Evolutionary conservation across 2,329 filamentous ascomycete species (phyloP), one percentile per base, ranked within the genome.

Genomic region (Xylariales sp.): DNA sequence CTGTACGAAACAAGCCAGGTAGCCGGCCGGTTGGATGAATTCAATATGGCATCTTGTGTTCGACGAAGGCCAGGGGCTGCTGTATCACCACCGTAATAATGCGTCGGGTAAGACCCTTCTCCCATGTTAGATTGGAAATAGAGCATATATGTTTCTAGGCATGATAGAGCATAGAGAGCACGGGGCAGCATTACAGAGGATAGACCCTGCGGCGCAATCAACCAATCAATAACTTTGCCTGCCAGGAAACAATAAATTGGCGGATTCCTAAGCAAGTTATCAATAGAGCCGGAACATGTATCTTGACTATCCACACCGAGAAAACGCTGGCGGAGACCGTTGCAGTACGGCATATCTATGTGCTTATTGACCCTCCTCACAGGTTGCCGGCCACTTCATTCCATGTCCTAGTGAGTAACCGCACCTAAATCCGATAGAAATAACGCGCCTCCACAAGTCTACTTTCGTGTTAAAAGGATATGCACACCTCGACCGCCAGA

Each of bases 81-180:
- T 14, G 39, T 23, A 45, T 28, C 18, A 48, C n/a, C 28, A 9
- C 45, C n/a, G 5, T 3, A 8, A 49, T 9, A 14, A 39, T 18
- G 3, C 18, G 28, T 9, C 23, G 16, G 16, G 59, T 12, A 8
- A 48, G 34, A 5, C 18, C 49, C 36, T 14, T 14, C 41, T 4
- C 28, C 28, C 28, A 12, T 28, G 8, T 50, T 34, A 28, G 36
- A 16, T 49, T 12, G n/a, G 30, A 53, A 41, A 23, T 58, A 46
- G 41, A 36, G 34, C 3, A 63, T 43, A 63, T 54, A 54, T 12
- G 58, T 57, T 53, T 43, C 9, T 34, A 3, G 28, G 30, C 8
- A 23, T 32, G 14, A 48, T 62, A 66, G 45, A 55, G 0, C 43
- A 34, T 55, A 66, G 34, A 57, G 18, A 56, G 39, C n/a, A 39